These are phyloP conservation scores for Cocos nucifera DNA, from an alignment of 176 grass and related monocot genomes.

Conservation along the genomic window DNA sequence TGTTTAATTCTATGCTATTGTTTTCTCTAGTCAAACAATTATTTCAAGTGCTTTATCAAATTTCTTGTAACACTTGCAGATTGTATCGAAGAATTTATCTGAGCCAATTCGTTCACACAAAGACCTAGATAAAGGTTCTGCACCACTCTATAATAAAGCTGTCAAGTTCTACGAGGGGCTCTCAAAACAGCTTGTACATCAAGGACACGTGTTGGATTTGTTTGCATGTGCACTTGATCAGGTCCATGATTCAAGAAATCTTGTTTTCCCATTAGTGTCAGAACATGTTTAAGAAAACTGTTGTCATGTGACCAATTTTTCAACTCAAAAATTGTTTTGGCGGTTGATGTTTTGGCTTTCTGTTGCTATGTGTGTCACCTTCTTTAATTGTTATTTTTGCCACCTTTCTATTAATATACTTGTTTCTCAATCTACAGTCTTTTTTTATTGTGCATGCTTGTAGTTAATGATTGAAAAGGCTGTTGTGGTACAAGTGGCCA, in stretches of 20 bases:
- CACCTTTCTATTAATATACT: too few relatives aligned
- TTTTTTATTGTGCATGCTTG: too few relatives aligned
- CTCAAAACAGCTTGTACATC: conserved; percentile 83
- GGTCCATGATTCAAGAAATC: conserved; percentile 31
- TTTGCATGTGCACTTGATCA: conserved; percentile 91
- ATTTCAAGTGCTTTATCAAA: conserved; percentile 13
- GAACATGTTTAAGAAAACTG: too few relatives aligned
- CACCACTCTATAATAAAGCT: conserved; percentile 61
- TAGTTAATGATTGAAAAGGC: too few relatives aligned
- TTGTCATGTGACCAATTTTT: too few relatives aligned
- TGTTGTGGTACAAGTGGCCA: too few relatives aligned
- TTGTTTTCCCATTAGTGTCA: neutral
- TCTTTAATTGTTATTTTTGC: too few relatives aligned
- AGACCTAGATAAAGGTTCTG: conserved; percentile 72
- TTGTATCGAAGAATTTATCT: conserved; percentile 66
- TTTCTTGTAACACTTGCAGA: conserved; percentile 44
- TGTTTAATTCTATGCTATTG: too few relatives aligned
- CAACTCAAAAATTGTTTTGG: too few relatives aligned
- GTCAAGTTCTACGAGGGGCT: conserved; percentile 79
- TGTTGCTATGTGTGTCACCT: too few relatives aligned
- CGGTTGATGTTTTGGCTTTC: too few relatives aligned
- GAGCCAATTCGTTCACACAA: conserved; percentile 94
- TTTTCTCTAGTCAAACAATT: neutral
- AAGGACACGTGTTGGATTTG: conserved; percentile 94
- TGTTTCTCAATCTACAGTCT: too few relatives aligned